These are phyloP conservation scores for Clavariopsis aquatica DNA, from an alignment of 495 filamentous ascomycete genomes.

Conservation along the genomic window DNA sequence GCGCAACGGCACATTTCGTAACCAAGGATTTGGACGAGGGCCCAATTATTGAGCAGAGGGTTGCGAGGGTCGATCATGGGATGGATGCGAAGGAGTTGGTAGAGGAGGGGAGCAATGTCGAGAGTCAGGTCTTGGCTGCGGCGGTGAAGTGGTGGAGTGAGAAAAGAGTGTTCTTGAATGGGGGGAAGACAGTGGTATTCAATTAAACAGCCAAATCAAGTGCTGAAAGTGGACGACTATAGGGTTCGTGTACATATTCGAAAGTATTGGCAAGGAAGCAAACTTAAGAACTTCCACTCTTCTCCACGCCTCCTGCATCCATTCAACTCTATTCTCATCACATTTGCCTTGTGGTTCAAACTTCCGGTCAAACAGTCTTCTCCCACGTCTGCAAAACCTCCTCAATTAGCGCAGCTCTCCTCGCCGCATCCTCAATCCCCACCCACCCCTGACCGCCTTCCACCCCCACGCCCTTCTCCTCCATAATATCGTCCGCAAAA, in stretches of 20 bases:
- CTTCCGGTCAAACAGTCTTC: no score
- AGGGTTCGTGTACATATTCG: conserved; percentile 9
- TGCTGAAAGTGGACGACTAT: no score
- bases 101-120: conserved; percentile 71
- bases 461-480: background rate
- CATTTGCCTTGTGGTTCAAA: no score
- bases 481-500: background rate
- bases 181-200: conserved; percentile 74
- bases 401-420: background rate
- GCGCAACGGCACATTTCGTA: conserved; percentile 75
- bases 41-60: conserved; percentile 77
- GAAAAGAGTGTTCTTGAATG: conserved; percentile 69
- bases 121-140: conserved; percentile 70
- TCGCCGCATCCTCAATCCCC: conserved; percentile 5
- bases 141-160: conserved; percentile 75
- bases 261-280: no score
- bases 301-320: no score
- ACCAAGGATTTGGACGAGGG: conserved; percentile 75
- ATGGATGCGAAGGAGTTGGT: conserved; percentile 71
- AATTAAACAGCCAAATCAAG: no score
- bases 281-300: no score
- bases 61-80: conserved; percentile 66
- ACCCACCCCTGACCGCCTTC: conserved; percentile 1
- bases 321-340: background rate
- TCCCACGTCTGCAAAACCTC: background rate